Evolutionary conservation across 345 rosid species (phyloP).

Genomic region (Lenwebbia sp.): DNA sequence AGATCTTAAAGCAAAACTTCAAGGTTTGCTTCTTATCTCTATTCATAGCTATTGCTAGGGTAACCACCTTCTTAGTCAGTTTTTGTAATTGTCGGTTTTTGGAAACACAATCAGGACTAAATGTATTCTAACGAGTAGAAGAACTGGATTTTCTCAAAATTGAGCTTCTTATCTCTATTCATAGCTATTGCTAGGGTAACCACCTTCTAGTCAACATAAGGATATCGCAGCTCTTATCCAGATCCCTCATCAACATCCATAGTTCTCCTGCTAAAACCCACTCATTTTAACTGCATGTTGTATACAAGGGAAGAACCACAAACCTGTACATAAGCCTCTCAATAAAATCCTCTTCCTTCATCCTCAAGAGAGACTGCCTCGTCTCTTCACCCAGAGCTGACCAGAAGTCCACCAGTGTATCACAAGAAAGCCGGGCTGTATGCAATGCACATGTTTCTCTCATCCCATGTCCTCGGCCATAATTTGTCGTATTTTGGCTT

Average conservation of each 20-base stretch:
- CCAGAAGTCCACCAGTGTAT: slow-evolving; percentile 90
- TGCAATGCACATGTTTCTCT: slow-evolving; percentile 93
- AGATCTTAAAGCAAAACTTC: background rate
- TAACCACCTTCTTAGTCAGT: no score
- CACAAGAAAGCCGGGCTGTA: slow-evolving; percentile 91
- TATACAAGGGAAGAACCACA: slow-evolving; percentile 16
- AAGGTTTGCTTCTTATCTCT: no score
- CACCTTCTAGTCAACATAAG: slow-evolving; percentile 1
- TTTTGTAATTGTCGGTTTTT: background rate
- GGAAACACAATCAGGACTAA: background rate
- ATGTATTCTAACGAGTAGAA: background rate
- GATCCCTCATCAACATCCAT: background rate
- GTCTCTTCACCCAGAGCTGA: slow-evolving; percentile 87
- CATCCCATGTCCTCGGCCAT: slow-evolving; percentile 85
- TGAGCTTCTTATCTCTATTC: background rate
- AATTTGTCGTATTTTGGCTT: slow-evolving; percentile 73
- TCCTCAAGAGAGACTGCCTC: slow-evolving; percentile 68
- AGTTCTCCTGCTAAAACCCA: background rate
- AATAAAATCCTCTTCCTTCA: slow-evolving; percentile 98
- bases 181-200: background rate
- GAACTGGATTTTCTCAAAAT: background rate
- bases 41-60: no score
- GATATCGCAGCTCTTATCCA: background rate
- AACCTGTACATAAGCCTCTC: slow-evolving; percentile 92
- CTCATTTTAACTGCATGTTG: background rate